Percentiles rank a stretch among this genome's conserved stretches.
phyloP scores from a whole-genome alignment of 2,329 filamentous ascomycete genomes.

The Ciborinia camelliae region DNA sequence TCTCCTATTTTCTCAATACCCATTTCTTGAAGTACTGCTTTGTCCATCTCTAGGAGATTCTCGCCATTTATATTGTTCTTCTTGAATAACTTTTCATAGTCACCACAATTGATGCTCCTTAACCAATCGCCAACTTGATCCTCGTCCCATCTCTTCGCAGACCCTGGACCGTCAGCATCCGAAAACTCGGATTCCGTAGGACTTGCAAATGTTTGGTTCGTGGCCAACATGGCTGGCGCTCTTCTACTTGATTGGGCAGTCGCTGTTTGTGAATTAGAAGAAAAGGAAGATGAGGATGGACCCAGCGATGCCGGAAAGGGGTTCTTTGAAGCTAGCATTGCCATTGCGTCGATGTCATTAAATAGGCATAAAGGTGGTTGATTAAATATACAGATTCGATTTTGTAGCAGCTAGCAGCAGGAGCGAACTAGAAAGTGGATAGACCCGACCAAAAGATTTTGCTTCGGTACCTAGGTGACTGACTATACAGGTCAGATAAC shows the following conservation, averaged over 20 bases:
- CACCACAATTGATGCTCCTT: slow-evolving; percentile 83
- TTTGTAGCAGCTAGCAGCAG: slow-evolving; percentile 2
- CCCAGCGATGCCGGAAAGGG: slow-evolving; percentile 60
- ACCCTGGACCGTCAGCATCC: slow-evolving; percentile 71
- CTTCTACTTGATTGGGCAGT: slow-evolving; percentile 53
- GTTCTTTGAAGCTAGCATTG: slow-evolving; percentile 74
- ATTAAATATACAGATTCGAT: not conserved
- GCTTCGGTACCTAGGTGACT: not conserved
- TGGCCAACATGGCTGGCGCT: slow-evolving; percentile 47
- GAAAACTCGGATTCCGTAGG: slow-evolving; percentile 93
- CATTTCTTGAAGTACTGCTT: slow-evolving; percentile 94
- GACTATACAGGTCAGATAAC: not conserved
- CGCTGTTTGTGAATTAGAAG: slow-evolving; percentile 47
- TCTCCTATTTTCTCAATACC: slow-evolving; percentile 98
- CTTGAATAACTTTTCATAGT: slow-evolving; percentile 87
- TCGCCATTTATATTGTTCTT: slow-evolving; percentile 97
- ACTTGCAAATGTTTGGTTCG: slow-evolving; percentile 61
- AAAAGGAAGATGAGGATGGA: slow-evolving; percentile 45
- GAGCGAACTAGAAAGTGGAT: slow-evolving; percentile 4
- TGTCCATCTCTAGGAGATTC: slow-evolving; percentile 94
- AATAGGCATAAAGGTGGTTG: slow-evolving; percentile 28
- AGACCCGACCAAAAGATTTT: slow-evolving; percentile 2
- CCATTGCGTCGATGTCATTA: slow-evolving; percentile 49
- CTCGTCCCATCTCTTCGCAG: slow-evolving; percentile 85
- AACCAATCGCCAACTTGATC: slow-evolving; percentile 89